A percentile compares a stretch with the other conserved stretches of the same genome.
These are phyloP conservation scores for Microdochium trichocladiopsis DNA, from an alignment of 2,329 filamentous ascomycete species.

Conservation along the genomic window DNA sequence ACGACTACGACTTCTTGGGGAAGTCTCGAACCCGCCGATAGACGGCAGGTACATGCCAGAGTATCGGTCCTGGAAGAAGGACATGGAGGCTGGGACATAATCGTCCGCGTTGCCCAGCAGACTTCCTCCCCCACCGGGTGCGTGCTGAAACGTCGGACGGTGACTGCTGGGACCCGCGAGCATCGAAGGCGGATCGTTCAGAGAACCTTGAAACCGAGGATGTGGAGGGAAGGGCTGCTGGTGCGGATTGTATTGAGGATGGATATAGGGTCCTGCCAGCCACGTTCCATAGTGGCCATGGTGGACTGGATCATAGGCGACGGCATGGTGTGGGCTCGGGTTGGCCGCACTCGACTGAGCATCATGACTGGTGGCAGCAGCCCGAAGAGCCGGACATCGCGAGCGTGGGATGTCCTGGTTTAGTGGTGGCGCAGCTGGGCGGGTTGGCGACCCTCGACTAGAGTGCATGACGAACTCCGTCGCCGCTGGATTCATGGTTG, in stretches of 20 bases:
- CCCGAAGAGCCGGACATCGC: conserved; percentile 18
- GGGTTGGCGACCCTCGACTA: conserved; percentile 9
- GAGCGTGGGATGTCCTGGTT: conserved; percentile 12
- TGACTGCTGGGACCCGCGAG: not conserved
- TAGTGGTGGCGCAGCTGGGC: conserved; percentile 5
- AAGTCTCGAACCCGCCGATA: not conserved
- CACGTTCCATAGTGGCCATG: not conserved
- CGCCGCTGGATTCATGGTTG: conserved; percentile 13
- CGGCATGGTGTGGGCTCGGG: not conserved
- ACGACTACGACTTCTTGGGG: not conserved
- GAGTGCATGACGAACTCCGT: conserved; percentile 19
- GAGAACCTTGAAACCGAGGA: not conserved
- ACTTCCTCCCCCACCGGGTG: not conserved
- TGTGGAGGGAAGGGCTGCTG: not conserved
- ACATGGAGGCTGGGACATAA: not conserved
- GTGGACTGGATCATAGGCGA: not conserved
- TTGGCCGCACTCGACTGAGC: not conserved
- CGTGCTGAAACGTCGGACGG: not conserved
- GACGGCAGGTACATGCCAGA: not conserved
- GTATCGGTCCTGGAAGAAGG: not conserved
- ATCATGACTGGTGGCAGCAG: not conserved
- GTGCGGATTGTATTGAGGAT: not conserved
- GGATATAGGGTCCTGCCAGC: not conserved
- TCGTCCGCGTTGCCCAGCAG: not conserved
- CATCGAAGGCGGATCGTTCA: not conserved